Base-by-base conservation (phyloP, 108 stramenopile genomes). In the Skeletonema costatum region DNA sequence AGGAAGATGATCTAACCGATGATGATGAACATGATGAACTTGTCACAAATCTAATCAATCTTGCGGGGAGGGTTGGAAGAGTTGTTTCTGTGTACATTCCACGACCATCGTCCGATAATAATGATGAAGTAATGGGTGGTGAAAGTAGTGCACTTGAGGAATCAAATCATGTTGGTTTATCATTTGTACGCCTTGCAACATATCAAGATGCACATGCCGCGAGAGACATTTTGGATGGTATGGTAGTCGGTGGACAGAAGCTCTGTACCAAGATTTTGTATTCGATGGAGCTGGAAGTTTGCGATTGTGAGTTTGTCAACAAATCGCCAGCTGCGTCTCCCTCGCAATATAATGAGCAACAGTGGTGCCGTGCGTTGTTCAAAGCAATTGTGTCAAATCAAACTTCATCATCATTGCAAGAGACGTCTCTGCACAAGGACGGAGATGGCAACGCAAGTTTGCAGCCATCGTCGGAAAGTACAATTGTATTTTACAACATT, bases 1-100 rank as follows among this genome's bases (percentile, higher is more conserved):
- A 71, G 21, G 73, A 69, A 46, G 91, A 94, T 16, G 89, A 92
- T 46, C 39, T 92, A 21, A 74, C 75, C 33, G 92, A 95, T 69
- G 90, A 93, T 17, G 94, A 95, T 36, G 94, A 95, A 66, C 89
- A 89, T 51, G 81, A 90, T 33, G 94, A 95, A 79, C 85, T 95
- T 32, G 30, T 88, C 11, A 66, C 76, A 2, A 88, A 95, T 66
- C 51, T 93, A 10, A 71, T 71, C 60, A 78, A 75, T 14, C 79
- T 95, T 83, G 89, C 92, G 10, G 69, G 62, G 39, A 89, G 89
- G 70, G 73, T 95, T 65, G 94, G 89, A n/a, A 41, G 51, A 14
- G 76, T 89, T 30, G 53, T 73, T n/a, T 70, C 75, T 4, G 73
- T 89, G 4, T 88, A 78, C 63, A 68, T 94, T 16, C 88, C 88